A percentile compares a stretch with the other conserved stretches of the same genome.
Conservation (phyloP, 108 stramenopile species). For the Cylindrotheca closterium region DNA sequence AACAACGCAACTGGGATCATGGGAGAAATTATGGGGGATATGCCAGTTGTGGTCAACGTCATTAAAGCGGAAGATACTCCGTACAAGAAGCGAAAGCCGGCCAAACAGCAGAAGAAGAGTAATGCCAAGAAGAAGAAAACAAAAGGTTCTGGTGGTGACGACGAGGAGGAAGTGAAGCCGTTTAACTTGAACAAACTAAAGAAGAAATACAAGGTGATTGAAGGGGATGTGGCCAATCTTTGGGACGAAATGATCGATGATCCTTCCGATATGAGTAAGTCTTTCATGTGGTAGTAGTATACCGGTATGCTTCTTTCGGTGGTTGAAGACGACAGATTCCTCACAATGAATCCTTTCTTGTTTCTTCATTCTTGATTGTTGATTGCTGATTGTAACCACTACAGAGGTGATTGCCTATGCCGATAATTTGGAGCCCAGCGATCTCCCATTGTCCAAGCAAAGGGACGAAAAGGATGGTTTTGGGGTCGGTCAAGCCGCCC, state of each 20-base stretch:
- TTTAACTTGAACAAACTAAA: conserved; percentile 60
- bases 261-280: conserved; percentile 55
- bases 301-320: too few species aligned
- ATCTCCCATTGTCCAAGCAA: conserved; percentile 50
- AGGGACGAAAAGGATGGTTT: conserved; percentile 67
- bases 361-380: conserved; percentile 6
- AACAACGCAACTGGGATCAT: conserved; percentile 49
- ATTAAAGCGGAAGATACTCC: conserved; percentile 74
- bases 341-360: too few species aligned
- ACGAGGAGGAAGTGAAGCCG: conserved; percentile 22
- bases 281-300: too few species aligned
- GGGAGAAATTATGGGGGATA: conserved; percentile 66
- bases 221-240: conserved; percentile 65
- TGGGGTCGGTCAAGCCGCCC: conserved; percentile 75
- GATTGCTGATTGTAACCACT: too few species aligned
- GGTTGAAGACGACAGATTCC: too few species aligned
- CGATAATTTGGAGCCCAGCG: conserved; percentile 50
- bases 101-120: conserved; percentile 1
- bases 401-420: conserved; percentile 63
- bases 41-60: conserved; percentile 74
- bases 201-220: conserved; percentile 52
- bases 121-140: conserved; percentile 12
- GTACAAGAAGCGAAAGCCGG: conserved; percentile 48
- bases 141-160: conserved; percentile 2
- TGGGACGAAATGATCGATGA: conserved; percentile 68